A percentile compares a stretch with the other conserved stretches of the same genome.
These are phyloP conservation scores for Brassica nigra DNA, from an alignment of 345 rosid genomes.

Conservation along the genomic window DNA sequence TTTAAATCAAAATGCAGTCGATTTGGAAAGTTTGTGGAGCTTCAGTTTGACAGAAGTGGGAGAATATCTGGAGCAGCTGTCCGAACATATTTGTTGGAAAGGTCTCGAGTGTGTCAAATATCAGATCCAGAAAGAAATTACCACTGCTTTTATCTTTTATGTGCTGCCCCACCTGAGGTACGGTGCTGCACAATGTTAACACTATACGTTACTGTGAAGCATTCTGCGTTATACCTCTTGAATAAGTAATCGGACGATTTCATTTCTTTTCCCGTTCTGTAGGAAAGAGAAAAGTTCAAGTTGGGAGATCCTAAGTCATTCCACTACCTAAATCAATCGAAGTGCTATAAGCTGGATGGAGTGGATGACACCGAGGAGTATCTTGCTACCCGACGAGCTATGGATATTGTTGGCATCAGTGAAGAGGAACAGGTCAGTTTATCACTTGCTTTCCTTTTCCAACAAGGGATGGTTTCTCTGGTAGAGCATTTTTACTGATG, in stretches of 20 bases:
- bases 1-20: constrained; percentile 63
- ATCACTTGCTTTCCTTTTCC: constrained; percentile 18
- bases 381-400: constrained; percentile 96
- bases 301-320: constrained; percentile 67
- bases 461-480: constrained; percentile 23
- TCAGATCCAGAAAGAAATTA: constrained; percentile 98
- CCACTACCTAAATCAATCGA: constrained; percentile 92
- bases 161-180: constrained; percentile 98
- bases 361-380: constrained; percentile 88
- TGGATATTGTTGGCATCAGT: constrained; percentile 97
- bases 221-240: constrained; percentile 18
- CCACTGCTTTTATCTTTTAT: constrained; percentile 94
- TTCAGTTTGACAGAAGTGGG: constrained; percentile 98
- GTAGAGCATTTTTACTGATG: constrained; percentile 26
- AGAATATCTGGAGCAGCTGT: constrained; percentile 99
- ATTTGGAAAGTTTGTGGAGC: constrained; percentile 98
- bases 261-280: constrained; percentile 31
- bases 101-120: constrained; percentile 99
- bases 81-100: constrained; percentile 92
- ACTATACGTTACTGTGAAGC: constrained; percentile 19
- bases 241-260: constrained; percentile 19
- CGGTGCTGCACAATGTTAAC: constrained; percentile 15
- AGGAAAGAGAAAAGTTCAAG: constrained; percentile 86
- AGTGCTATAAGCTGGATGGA: constrained; percentile 79
- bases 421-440: constrained; percentile 92